Percentiles rank a stretch among this genome's conserved stretches.
Conservation (phyloP, 2,329 filamentous ascomycete genomes). For the Tolypocladium tundrense region DNA sequence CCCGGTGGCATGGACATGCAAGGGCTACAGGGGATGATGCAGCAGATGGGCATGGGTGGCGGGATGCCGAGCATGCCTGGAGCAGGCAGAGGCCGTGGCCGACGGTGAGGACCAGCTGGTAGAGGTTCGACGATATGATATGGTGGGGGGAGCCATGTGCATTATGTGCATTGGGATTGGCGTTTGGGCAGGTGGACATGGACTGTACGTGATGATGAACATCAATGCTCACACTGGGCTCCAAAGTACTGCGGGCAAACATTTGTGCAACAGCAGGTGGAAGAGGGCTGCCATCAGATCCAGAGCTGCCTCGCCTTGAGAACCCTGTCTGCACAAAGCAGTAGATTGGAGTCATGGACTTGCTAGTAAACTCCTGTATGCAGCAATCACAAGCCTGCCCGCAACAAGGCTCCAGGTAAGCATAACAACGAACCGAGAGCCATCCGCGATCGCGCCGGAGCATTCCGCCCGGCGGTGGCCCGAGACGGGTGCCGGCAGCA, state of each 20-base stretch:
- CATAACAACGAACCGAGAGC: not conserved
- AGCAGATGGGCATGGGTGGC: conserved; percentile 55
- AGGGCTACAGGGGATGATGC: conserved; percentile 56
- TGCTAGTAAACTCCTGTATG: too few species aligned
- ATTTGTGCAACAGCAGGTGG: not conserved
- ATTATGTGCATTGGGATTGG: not conserved
- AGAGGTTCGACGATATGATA: too few species aligned
- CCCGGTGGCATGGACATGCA: conserved; percentile 64
- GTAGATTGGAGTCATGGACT: too few species aligned
- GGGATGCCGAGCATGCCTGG: conserved; percentile 22
- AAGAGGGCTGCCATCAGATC: not conserved
- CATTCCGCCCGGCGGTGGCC: not conserved
- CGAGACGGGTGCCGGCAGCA: not conserved
- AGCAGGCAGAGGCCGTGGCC: not conserved
- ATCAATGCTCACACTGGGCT: not conserved
- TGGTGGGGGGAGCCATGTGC: not conserved
- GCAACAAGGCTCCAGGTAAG: not conserved
- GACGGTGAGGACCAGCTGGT: not conserved
- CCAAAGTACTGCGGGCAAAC: not conserved
- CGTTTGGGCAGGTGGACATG: not conserved
- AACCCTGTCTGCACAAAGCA: too few species aligned
- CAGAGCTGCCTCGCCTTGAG: too few species aligned
- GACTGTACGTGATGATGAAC: not conserved
- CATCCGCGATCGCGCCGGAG: not conserved
- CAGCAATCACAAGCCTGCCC: too few species aligned